Conservation (phyloP, 192 early-diverging fungal genomes). For the Linnemannia schmuckeri region DNA sequence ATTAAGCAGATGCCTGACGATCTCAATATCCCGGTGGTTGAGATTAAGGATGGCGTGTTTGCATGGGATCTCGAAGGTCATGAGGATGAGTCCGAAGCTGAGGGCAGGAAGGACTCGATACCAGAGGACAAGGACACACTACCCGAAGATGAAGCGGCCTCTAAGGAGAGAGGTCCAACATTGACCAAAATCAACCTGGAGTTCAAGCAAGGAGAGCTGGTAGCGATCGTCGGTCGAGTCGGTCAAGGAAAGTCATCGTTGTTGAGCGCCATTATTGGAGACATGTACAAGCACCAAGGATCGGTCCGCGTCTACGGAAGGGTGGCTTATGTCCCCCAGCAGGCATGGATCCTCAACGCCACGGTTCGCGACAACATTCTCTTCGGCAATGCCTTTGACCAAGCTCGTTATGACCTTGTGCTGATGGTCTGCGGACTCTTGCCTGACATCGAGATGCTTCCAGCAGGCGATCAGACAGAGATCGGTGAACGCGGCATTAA, state of each 20-base stretch:
- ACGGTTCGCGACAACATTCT: conserved; percentile 91
- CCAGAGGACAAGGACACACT: neutral
- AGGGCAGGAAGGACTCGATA: neutral
- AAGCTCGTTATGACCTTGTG: conserved; percentile 74
- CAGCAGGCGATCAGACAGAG: conserved; percentile 90
- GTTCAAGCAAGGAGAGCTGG: conserved; percentile 62
- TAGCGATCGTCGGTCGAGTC: conserved; percentile 85
- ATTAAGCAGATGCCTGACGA: neutral
- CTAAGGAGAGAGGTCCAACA: neutral
- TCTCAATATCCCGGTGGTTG: neutral
- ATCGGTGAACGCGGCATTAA: conserved; percentile 93
- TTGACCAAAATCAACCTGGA: conserved; percentile 48
- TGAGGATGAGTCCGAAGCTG: neutral
- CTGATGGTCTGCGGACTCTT: conserved; percentile 84
- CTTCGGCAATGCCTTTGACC: conserved; percentile 83
- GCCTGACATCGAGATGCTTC: conserved; percentile 84
- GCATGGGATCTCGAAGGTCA: conserved; percentile 12
- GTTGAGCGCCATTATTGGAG: conserved; percentile 76
- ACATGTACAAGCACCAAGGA: conserved; percentile 80
- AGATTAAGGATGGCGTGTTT: conserved; percentile 21
- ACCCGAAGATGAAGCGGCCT: neutral
- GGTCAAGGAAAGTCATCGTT: conserved; percentile 72
- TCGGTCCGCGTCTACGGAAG: conserved; percentile 68
- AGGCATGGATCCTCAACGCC: conserved; percentile 95
- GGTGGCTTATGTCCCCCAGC: conserved; percentile 72